Evolutionary conservation across 306 rosid genomes (phyloP), one percentile per base, ranked within the genome.

Genomic region (Prunus salicina): DNA sequence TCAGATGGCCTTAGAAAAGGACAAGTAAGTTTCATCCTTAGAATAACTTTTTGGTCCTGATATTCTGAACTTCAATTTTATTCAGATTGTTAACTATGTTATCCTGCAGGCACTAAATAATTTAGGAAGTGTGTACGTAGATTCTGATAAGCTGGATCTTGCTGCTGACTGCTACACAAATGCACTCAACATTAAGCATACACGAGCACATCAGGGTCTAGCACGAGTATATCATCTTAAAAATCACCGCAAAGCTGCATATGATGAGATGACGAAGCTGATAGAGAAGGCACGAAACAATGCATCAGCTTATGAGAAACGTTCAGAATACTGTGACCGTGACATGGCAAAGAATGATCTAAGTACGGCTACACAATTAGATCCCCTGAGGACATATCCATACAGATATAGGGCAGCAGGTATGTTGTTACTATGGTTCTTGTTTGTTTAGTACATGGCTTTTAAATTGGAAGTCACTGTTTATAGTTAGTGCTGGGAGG

Each of bases 321-420:
- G 98, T 47, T 91, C 98, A 47, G 98, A 93, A 82, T 93, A 93
- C 77, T 89, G 98, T 85, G 97, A 91, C 63, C 93, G 98, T 69
- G 95, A 93, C 83, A 93, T 91, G 98, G 98, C 98, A 76, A 93
- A 81, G 86, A 91, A 87, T 53, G 98, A 93, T 85, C 93, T 93
- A 60, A 76, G 71, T 49, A 91, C 77, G 90, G 97, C 97, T 32
- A 82, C 98, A 30, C 85, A 85, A 65, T 83, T 93, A 79, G 98
- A 93, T 82, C 98, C 98, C 71, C 70, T 91, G 73, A 87, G 98
- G 82, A 93, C 97, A 46, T 93, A 93, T 82, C 98, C 98, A 4
- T 93, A 93, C 86, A 88, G 98, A 93, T 91, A 93, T 57, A 88
- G 98, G 77, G 98, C 98, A 62, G 98, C 98, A 64, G 98, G 98